phyloP scores from a whole-genome alignment of 2,329 filamentous ascomycete species.

The Nakataea oryzae region DNA sequence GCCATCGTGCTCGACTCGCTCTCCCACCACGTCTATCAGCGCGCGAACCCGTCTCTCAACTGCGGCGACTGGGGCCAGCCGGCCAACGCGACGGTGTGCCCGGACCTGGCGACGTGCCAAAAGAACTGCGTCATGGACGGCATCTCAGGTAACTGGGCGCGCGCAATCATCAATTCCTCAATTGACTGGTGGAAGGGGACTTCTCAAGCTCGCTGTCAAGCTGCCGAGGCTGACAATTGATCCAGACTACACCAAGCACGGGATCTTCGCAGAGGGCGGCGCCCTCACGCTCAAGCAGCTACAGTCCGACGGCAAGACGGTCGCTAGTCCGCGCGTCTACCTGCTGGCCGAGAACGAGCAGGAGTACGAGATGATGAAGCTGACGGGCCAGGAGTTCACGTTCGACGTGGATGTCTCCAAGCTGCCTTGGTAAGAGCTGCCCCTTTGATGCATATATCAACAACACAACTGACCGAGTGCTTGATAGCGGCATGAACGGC shows the following conservation, averaged over 20 bases:
- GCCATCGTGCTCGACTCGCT: slow-evolving; percentile 13
- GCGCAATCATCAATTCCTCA: too few relatives aligned
- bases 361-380: slow-evolving; percentile 45
- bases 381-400: slow-evolving; percentile 48
- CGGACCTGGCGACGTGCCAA: slow-evolving; percentile 30
- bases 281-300: slow-evolving; percentile 15
- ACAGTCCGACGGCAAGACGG: slow-evolving; percentile 7
- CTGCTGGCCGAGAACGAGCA: slow-evolving; percentile 39
- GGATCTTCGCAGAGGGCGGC: slow-evolving; percentile 11
- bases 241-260: slow-evolving; percentile 26
- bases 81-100: slow-evolving; percentile 28
- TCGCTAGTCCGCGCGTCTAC: slow-evolving; percentile 35
- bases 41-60: slow-evolving; percentile 6
- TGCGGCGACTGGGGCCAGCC: slow-evolving; percentile 8
- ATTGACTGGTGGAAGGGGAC: too few relatives aligned
- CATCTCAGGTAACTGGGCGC: too few relatives aligned
- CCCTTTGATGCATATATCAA: too few relatives aligned
- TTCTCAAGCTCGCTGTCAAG: too few relatives aligned
- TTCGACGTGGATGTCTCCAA: slow-evolving; percentile 53
- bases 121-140: slow-evolving; percentile 39
- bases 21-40: slow-evolving; percentile 11
- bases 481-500: slow-evolving; percentile 53
- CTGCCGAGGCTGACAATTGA: too few relatives aligned
- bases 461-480: too few relatives aligned
- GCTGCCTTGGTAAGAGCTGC: too few relatives aligned